A percentile compares a stretch with the other conserved stretches of the same genome.
Evolutionary conservation across 164 flowering plant genomes (phyloP).

Genomic region (Vitis labrusca): DNA sequence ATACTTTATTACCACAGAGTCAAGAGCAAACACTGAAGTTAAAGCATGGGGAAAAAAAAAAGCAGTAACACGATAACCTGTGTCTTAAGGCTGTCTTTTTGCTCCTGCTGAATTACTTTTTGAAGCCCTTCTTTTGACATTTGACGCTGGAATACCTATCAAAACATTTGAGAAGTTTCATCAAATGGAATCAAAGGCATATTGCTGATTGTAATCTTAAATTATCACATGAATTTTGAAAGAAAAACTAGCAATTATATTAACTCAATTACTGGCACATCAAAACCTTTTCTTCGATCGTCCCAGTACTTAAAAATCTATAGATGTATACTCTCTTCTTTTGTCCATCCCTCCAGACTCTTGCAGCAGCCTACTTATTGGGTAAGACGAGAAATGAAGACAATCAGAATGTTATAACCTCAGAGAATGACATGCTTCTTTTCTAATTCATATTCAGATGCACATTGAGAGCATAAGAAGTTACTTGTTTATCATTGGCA

Average conservation of each 20-base stretch:
- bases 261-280: constrained; percentile 5
- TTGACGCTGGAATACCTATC: constrained; percentile 96
- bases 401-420: constrained; percentile 6
- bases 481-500: constrained; percentile 99
- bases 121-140: constrained; percentile 99
- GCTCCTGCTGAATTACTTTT: constrained; percentile 93
- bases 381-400: constrained; percentile 6
- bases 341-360: constrained; percentile 99
- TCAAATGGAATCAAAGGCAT: constrained; percentile 4
- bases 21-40: neutral
- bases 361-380: constrained; percentile 85
- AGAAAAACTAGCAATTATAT: neutral
- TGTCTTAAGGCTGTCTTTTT: constrained; percentile 37
- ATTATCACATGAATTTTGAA: neutral
- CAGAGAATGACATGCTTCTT: neutral
- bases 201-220: neutral
- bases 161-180: constrained; percentile 1
- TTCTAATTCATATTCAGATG: no score
- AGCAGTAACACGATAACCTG: constrained; percentile 38
- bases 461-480: neutral
- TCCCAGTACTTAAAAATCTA: constrained; percentile 91
- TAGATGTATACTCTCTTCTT: constrained; percentile 98
- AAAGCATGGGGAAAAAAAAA: constrained; percentile 6
- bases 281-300: constrained; percentile 96
- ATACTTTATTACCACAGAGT: neutral